Evolutionary conservation across 2,329 filamentous ascomycete species (phyloP).

Genomic region (Fusarium sp.): DNA sequence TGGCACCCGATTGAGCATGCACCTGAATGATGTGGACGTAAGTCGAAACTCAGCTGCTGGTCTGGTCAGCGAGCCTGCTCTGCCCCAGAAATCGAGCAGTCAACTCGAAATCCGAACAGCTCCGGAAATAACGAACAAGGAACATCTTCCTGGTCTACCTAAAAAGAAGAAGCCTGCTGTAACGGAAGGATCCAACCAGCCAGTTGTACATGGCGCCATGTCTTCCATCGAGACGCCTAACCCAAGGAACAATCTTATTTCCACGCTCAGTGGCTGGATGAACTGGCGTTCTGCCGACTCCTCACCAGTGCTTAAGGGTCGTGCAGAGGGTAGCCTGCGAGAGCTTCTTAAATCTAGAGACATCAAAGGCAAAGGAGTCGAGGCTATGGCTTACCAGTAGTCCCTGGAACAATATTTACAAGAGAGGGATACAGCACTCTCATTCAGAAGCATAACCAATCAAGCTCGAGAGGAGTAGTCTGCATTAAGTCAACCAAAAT

Average conservation of each 20-base stretch:
- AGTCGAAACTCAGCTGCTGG: constrained; percentile 56
- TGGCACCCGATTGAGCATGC: constrained; percentile 52
- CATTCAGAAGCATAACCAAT: constrained; percentile 11
- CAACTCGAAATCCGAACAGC: constrained; percentile 62
- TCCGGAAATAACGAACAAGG: constrained; percentile 47
- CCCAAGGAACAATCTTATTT: constrained; percentile 52
- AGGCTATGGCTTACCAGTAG: constrained; percentile 35
- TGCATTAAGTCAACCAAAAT: constrained; percentile 16
- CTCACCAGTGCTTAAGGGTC: constrained; percentile 53
- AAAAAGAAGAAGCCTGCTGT: constrained; percentile 33
- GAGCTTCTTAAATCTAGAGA: constrained; percentile 61
- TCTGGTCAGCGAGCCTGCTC: constrained; percentile 68
- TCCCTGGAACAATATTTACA: not conserved
- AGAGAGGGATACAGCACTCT: constrained; percentile 50
- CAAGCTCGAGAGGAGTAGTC: not conserved
- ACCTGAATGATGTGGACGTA: constrained; percentile 46
- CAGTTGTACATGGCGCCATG: constrained; percentile 48
- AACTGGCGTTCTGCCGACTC: constrained; percentile 56
- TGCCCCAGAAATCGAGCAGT: constrained; percentile 68
- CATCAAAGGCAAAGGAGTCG: constrained; percentile 53
- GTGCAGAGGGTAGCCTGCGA: constrained; percentile 69
- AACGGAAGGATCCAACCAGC: constrained; percentile 46
- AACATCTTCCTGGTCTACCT: constrained; percentile 29
- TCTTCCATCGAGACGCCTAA: constrained; percentile 44
- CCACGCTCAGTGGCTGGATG: constrained; percentile 61